These are phyloP conservation scores for Nakaseomyces bracarensis DNA, from an alignment of 1,139 yeast species.

Conservation along the genomic window DNA sequence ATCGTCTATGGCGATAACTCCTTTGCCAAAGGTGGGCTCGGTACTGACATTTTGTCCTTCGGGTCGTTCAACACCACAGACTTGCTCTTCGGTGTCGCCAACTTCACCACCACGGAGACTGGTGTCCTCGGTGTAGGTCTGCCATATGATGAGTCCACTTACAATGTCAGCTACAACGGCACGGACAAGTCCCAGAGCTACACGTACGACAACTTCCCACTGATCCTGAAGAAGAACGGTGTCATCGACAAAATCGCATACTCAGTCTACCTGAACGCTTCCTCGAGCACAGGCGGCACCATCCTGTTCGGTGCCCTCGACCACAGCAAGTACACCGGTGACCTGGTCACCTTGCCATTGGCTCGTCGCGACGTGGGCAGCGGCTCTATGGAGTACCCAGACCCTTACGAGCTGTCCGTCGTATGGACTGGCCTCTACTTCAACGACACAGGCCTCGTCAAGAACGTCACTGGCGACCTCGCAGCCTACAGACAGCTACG, in stretches of 20 bases:
- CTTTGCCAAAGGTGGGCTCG: conserved; percentile 51
- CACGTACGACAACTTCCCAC: conserved; percentile 43
- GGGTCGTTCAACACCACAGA: conserved; percentile 33
- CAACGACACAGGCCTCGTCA: conserved; percentile 3
- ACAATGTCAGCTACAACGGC: conserved; percentile 9
- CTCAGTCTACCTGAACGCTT: conserved; percentile 43
- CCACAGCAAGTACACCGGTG: conserved; percentile 36
- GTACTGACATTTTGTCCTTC: conserved; percentile 39
- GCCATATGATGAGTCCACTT: conserved; percentile 40
- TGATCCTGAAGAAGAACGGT: conserved; percentile 46
- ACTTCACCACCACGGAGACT: conserved; percentile 40
- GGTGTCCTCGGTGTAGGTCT: conserved; percentile 58
- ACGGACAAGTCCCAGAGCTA: conserved; percentile 7
- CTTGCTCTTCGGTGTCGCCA: no score
- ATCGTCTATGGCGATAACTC: conserved; percentile 56
- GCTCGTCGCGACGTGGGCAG: conserved; percentile 27
- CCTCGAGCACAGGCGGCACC: conserved; percentile 37
- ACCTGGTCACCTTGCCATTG: conserved; percentile 37
- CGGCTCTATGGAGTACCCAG: background rate
- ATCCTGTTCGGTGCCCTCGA: conserved; percentile 55
- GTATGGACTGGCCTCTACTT: background rate
- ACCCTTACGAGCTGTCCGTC: background rate
- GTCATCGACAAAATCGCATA: conserved; percentile 46
- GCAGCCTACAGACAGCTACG: background rate
- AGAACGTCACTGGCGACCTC: background rate